Conservation (phyloP, 495 filamentous ascomycete species). For the Penicillium herquei region DNA sequence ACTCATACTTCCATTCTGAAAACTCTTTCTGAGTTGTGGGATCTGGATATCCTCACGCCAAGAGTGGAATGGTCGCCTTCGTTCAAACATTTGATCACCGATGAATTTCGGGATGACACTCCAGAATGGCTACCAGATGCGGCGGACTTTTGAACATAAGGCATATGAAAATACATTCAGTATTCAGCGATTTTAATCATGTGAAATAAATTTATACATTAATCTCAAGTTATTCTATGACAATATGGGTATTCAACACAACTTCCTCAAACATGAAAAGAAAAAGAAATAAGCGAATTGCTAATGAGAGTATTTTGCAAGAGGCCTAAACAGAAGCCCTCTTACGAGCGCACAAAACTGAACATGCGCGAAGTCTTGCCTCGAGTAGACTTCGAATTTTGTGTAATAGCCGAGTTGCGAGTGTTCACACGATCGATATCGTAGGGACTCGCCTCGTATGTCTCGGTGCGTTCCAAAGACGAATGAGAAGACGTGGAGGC, state of each 20-base stretch:
- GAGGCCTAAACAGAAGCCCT: not conserved
- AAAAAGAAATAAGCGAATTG: too few species aligned
- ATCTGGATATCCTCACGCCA: constrained; percentile 39
- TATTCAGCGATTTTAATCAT: too few species aligned
- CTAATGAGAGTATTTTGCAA: too few species aligned
- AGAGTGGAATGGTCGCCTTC: constrained; percentile 45
- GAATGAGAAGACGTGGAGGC: constrained; percentile 7
- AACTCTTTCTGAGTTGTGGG: constrained; percentile 43
- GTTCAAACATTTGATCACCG: constrained; percentile 35
- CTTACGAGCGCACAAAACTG: constrained; percentile 6
- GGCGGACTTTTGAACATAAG: constrained; percentile 19
- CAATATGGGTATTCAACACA: not conserved
- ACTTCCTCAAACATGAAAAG: too few species aligned
- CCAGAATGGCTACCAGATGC: constrained; percentile 26
- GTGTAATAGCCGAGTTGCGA: constrained; percentile 25
- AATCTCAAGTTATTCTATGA: not conserved
- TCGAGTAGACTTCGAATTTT: constrained; percentile 14
- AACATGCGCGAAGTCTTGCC: constrained; percentile 5
- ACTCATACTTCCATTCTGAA: constrained; percentile 47
- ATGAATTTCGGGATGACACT: constrained; percentile 29
- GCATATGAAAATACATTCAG: not conserved
- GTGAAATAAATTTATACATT: not conserved
- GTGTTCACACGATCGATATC: constrained; percentile 33
- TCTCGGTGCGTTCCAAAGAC: constrained; percentile 7
- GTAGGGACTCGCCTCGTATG: constrained; percentile 26